Evolutionary conservation across 192 early-diverging fungal genomes (phyloP), one percentile per base, ranked within the genome.

Genomic region (Coemansia sp.): DNA sequence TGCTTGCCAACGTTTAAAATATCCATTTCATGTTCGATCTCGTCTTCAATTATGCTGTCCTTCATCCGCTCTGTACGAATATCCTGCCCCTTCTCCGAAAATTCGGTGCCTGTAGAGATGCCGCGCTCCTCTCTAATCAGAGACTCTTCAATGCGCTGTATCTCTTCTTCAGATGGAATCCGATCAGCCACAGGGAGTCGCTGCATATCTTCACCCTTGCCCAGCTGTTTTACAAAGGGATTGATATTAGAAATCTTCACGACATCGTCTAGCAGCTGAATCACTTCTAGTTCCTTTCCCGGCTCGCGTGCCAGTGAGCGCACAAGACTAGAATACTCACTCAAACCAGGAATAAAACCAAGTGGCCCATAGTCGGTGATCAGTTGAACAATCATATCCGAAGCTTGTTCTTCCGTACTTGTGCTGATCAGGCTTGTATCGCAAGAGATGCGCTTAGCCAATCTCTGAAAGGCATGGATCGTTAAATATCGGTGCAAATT

Each of bases 111-210:
- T 5, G 63, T 33, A 2, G 21, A 8, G 8, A 13, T 30, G 25
- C 16, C n/a, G 16, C 35, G 43, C 61, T 59, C 53, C 18, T 60
- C 61, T 13, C 58, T 45, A 23, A 53, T 30, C 25, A 74, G 55
- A 23, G 64, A 46, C 21, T 42, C 28, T 16, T 79, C 78, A 9
- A 81, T 73, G 37, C 73, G 78, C 29, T 42, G 63, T 21, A 81
- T 81, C 34, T 81, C 78, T 7, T 67, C 73, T n/a, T 81, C 66
- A 2, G 72, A 68, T 25, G 72, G 78, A 15, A 81, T 68, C 35
- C 53, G 45, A 8, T 63, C 61, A 3, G 65, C 61, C 37, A 53
- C 34, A 9, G 68, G 37, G n/a, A 57, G 39, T 39, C 45, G 63
- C 2, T 33, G 25, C 13, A 25, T 9, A 34, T 35, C 46, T 18